Base-by-base conservation (phyloP, 305 asterid species). In the Fraxinus latifolia region DNA sequence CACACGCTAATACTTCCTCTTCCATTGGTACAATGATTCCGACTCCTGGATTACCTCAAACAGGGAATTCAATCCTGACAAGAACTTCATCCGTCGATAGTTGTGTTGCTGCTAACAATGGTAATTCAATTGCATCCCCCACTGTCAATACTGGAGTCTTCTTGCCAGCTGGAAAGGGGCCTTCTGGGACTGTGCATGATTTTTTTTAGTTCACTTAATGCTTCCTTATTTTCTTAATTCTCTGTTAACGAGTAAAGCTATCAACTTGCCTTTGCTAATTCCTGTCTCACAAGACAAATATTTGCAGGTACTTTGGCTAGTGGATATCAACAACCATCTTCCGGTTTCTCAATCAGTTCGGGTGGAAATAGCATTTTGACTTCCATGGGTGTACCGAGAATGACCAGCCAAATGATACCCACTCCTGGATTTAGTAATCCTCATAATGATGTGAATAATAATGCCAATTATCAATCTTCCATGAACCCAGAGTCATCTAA, bases 11-110 rank as follows among this genome's bases (percentile, higher is more conserved):
- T 91, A 83, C 98, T 21, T 93, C 98, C 74, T 84, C 94, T 72
- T 87, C 98, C 74, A 79, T 89, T 84, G 93, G 98, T 83, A 89
- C 98, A 58, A 96, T 96, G 99, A 96, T 96, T 83, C 99, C 99
- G 82, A 93, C 99, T 76, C 98, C 99, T 82, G 98, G 99, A 76
- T 82, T 95, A 90, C 89, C 92, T 77, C 99, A 91, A 88, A 88
- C 87, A 83, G 96, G 91, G 76, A 91, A 89, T 82, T 82, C 96
- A 47, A 89, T 84, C 86, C 78, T 86, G 75, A 86, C 79, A 82
- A 92, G 89, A 73, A 77, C 91, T 76, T 87, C 89, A 19, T 85
- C 93, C 44, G 83, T 91, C 75, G 95, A 91, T 88, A 89, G 87
- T 87, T 84, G 93, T 65, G 76, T 80, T 82, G 83, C 88, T 77